Evolutionary conservation across 306 rosid species (phyloP).

Genomic region (Glycine soja): DNA sequence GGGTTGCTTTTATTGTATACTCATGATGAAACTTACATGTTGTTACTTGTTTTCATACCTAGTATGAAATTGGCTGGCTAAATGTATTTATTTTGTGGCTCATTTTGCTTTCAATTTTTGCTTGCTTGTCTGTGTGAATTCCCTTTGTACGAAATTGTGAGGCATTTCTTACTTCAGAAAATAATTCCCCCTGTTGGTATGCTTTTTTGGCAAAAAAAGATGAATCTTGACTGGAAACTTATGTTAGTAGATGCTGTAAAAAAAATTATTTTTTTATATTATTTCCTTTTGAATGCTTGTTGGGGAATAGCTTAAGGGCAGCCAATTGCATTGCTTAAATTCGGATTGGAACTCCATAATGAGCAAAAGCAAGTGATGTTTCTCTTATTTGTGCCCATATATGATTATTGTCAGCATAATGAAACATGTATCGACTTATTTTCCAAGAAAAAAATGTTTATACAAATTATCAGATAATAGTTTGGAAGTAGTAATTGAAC

Average conservation of each 20-base stretch:
- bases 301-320: not conserved
- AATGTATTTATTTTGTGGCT: not conserved
- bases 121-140: constrained; percentile 14
- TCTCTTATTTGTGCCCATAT: not conserved
- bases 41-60: constrained; percentile 16
- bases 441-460: not conserved
- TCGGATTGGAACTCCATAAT: not conserved
- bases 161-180: not conserved
- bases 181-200: not conserved
- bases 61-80: not conserved
- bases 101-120: constrained; percentile 22
- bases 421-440: not conserved
- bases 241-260: not conserved
- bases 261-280: not conserved
- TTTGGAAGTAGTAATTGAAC: constrained; percentile 3
- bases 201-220: not conserved
- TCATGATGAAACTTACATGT: too few species aligned
- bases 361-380: not conserved
- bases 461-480: not conserved
- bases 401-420: not conserved
- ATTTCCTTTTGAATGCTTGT: not conserved
- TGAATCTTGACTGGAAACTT: not conserved
- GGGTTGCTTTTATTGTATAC: too few species aligned
- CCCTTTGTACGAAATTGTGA: constrained; percentile 5
- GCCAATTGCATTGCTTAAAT: not conserved